Base-by-base conservation (phyloP, 495 filamentous ascomycete genomes). In the Aspergillus sclerotioniger region DNA sequence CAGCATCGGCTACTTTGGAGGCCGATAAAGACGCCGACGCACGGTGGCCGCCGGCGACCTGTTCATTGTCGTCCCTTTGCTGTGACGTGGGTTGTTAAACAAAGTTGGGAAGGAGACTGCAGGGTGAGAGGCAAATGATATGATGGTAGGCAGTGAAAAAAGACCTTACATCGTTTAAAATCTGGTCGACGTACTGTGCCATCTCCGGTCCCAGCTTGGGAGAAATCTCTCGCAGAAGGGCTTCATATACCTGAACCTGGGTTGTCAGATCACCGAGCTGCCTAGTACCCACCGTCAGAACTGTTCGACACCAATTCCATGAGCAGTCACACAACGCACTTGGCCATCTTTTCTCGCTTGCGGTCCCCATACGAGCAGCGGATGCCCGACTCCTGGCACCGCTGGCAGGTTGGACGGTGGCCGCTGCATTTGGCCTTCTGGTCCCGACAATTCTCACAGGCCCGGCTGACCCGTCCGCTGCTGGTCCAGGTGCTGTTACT, bases 391-490 rank as follows among this genome's bases (percentile, higher is more conserved):
- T 84, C 80, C 66, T 75, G 69, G 59, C 84, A 87, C 57, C 84
- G 77, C 43, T 78, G 76, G 64, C 84, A 87, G 19, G 65, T 64
- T 39, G 84, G 84, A 50, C 74, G 74, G 56, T 78, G 78, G 9
- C 84, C 84, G 57, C 76, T 84, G 66, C 83, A 85, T 67, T 85
- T 86, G 57, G 82, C 81, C 62, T 87, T 87, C 60, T 88, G 80
- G 55, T 89, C 86, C 10, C 87, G 78, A 72, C 88, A 91, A 41
- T 86, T 86, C 79, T 88, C 88, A 67, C 88, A 91, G 2, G 88
- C 88, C 50, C 73, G 76, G 57, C 74, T 74, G 47, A 79, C 75
- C 16, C 79, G 73, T 45, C 71, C 72, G 28, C 69, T 72, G 57
- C 51, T 73, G 41, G 68, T 70, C 62, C 62, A 65, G 50, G 47